phyloP scores from a whole-genome alignment of 2,329 filamentous ascomycete species.

The Talaromyces sp. region DNA sequence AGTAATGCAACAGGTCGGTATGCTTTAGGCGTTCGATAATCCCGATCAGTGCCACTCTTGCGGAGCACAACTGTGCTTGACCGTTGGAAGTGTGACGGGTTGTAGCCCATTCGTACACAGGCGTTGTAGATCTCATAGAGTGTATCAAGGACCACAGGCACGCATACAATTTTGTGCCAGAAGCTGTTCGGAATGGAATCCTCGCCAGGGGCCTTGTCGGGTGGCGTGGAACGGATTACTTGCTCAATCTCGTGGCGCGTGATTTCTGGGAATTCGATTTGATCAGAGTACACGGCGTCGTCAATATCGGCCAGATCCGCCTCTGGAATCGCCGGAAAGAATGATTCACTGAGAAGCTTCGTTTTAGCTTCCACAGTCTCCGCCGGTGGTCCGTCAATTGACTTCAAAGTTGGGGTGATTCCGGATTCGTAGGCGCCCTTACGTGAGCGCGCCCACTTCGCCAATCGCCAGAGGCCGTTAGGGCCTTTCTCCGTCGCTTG shows the following conservation, averaged over 20 bases:
- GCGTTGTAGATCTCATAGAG: not conserved
- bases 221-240: not conserved
- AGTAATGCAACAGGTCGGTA: not conserved
- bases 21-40: not conserved
- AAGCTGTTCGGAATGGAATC: not conserved
- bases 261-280: not conserved
- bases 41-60: no score
- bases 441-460: constrained; percentile 24
- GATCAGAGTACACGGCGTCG: not conserved
- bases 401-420: not conserved
- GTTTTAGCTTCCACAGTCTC: not conserved
- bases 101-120: not conserved
- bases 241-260: not conserved
- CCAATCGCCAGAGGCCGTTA: constrained; percentile 24
- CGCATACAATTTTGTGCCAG: not conserved
- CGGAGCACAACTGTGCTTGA: not conserved
- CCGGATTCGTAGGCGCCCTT: not conserved
- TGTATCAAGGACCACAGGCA: not conserved
- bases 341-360: not conserved
- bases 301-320: not conserved
- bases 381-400: not conserved
- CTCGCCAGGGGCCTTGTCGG: not conserved
- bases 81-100: not conserved
- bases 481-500: constrained; percentile 22
- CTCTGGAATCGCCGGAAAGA: not conserved